A percentile compares a stretch with the other conserved stretches of the same genome.
These are phyloP conservation scores for Pholiota conissans DNA, from an alignment of 768 basidiomycete species.

Conservation along the genomic window DNA sequence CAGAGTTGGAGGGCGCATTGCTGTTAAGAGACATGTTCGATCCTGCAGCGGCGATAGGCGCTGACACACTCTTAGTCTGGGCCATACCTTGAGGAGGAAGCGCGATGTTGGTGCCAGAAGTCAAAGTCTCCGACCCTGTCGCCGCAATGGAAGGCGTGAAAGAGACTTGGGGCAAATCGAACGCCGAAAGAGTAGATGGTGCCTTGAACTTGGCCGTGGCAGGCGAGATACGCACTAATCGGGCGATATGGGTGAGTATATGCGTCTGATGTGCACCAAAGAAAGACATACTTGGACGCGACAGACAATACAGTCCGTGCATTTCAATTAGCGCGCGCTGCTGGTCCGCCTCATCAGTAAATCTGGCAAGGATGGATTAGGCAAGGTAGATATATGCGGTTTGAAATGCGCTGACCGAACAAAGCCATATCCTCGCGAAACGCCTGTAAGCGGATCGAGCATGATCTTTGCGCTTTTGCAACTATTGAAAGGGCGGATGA, in stretches of 20 bases:
- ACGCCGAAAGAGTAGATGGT: conserved; percentile 38
- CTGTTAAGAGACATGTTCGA: conserved; percentile 36
- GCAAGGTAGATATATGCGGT: conserved; percentile 7
- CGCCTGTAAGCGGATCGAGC: conserved; percentile 87
- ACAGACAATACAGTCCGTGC: conserved; percentile 88
- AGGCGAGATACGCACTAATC: conserved; percentile 84
- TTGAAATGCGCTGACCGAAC: conserved; percentile 59
- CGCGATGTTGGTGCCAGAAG: conserved; percentile 44
- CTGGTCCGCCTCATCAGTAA: conserved; percentile 87
- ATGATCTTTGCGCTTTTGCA: conserved; percentile 97
- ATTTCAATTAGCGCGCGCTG: conserved; percentile 89
- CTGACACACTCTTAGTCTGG: conserved; percentile 66
- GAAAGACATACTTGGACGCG: conserved; percentile 72
- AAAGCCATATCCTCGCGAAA: conserved; percentile 90
- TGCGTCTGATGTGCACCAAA: conserved; percentile 18
- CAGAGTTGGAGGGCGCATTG: conserved; percentile 39
- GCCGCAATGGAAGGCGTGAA: conserved; percentile 32
- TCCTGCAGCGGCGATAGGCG: conserved; percentile 57
- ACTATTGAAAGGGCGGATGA: conserved; percentile 85
- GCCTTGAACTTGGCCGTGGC: conserved; percentile 87
- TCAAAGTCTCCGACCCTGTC: conserved; percentile 30
- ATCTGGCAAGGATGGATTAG: conserved; percentile 44
- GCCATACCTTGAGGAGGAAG: conserved; percentile 45
- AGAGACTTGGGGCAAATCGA: conserved; percentile 48
- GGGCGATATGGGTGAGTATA: conserved; percentile 25